phyloP scores from a whole-genome alignment of 2,329 filamentous ascomycete species.

The Fusarium xylarioides region DNA sequence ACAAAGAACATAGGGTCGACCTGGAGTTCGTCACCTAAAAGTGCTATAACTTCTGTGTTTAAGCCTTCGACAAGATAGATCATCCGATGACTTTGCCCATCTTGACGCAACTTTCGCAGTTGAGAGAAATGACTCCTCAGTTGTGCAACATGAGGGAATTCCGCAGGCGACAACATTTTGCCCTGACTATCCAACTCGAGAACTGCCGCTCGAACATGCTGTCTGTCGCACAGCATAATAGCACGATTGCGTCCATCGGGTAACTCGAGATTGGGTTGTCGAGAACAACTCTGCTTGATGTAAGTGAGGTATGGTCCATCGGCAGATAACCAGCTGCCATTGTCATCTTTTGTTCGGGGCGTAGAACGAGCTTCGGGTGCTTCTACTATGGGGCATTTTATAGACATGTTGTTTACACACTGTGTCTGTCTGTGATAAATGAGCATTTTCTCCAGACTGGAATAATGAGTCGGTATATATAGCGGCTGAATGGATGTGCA shows the following conservation, averaged over 20 bases:
- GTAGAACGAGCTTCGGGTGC: background rate
- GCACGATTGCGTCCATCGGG: slow-evolving; percentile 1
- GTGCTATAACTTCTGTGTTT: background rate
- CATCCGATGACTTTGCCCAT: background rate
- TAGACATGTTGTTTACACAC: background rate
- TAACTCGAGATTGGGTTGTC: slow-evolving; percentile 1
- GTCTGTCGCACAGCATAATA: background rate
- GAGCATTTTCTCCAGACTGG: background rate
- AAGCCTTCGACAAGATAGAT: slow-evolving; percentile 2
- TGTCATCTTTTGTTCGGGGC: background rate
- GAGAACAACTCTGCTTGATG: background rate
- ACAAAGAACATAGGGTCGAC: slow-evolving; percentile 6
- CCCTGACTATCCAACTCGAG: background rate
- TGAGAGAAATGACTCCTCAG: background rate
- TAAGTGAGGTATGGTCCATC: background rate
- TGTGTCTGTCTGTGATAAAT: background rate
- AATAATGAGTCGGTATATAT: background rate
- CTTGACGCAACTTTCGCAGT: background rate
- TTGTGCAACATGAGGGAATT: background rate
- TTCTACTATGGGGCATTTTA: background rate
- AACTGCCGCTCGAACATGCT: background rate
- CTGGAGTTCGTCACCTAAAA: background rate
- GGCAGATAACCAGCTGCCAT: background rate
- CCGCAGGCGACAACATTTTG: background rate
- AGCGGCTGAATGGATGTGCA: background rate